Evolutionary conservation across 2,329 filamentous ascomycete species (phyloP), one percentile per base, ranked within the genome.

Genomic region (Alternaria sp.): DNA sequence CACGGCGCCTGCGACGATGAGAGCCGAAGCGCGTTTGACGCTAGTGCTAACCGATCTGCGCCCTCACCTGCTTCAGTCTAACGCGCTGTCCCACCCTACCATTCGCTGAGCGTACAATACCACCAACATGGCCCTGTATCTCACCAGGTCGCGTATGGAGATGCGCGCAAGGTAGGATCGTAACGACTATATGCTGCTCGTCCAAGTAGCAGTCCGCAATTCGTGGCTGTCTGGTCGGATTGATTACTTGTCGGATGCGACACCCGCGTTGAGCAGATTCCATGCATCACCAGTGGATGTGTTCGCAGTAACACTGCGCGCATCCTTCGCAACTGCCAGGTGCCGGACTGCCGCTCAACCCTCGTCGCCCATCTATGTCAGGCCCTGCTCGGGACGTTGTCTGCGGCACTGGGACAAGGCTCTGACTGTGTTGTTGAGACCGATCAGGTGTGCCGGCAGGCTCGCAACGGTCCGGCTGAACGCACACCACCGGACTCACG

Each of bases 151-250:
- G 28, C 28, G 22, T 51, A 49, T 48, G 56, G 54, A 68, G 61
- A 67, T 67, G 64, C 61, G 67, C 67, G 67, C 63, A 63, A 46
- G 59, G 54, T 59, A 59, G 54, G 30, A 55, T 32, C 34, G 22
- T 34, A 41, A 7, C 51, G 16, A 14, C 34, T 22, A 28, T 46
- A 32, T 43, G 51, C 54, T 24, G 22, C 52, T n/a, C 39, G 54
- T 47, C 62, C 58, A 69, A 63, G 66, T 70, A 66, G 62, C 59
- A 55, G 44, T n/a, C 16, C 22, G 39, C n/a, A 12, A 54, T 34
- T 46, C 55, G 49, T 43, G 39, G 42, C 36, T 38, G 16, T 41
- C 26, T 30, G 20, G 30, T 42, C 12, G 36, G 26, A 38, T 32
- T 56, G 57, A 54, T 53, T 36, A 24, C 18, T 41, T 14, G 44